Evolutionary conservation across 1,139 yeast genomes (phyloP), one percentile per base, ranked within the genome.

Genomic region (Candida glucosophila): DNA sequence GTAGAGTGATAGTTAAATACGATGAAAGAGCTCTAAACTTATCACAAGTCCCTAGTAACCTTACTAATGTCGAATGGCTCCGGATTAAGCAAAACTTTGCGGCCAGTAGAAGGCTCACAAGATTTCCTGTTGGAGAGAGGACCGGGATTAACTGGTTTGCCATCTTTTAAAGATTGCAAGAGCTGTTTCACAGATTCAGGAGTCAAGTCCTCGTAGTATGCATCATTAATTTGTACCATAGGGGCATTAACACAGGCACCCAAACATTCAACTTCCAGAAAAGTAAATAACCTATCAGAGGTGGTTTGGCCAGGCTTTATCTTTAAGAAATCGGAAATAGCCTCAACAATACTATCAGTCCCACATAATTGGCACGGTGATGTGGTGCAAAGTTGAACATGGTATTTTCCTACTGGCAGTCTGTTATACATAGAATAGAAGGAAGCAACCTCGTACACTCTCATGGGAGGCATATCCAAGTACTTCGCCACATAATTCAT

Each of bases 201-300:
- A 21, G 90, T 77, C 57, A 83, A 68, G 55, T 83, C 95, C 58
- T 83, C 95, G 44, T 67, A 77, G 56, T 64, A 83, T 50, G 80
- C 88, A 55, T 83, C 94, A 52, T 82, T 81, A 32, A 83, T 59
- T 31, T 82, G 93, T 39, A 85, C 58, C 85, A 83, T 82, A 31
- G 95, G 95, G 10, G 82, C 95, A 54, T 83, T 83, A 30, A 82
- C 86, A 64, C 95, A 83, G 6, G 95, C 95, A 32, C 95, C 95
- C 33, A 82, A 72, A 56, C 95, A 83, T 56, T 83, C 95, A 32
- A 83, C 94, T 55, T 83, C 95, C 43, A 81, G 85, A 36, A 83
- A 60, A 10, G 93, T 80, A 63, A 82, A 83, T 41, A 78, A 57
- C 22, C 76, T 76, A 56, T 83, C 94, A 18, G 61, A 49, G 22